These are phyloP conservation scores for Pythium chondricola DNA, from an alignment of 352 stramenopile genomes.

Conservation along the genomic window DNA sequence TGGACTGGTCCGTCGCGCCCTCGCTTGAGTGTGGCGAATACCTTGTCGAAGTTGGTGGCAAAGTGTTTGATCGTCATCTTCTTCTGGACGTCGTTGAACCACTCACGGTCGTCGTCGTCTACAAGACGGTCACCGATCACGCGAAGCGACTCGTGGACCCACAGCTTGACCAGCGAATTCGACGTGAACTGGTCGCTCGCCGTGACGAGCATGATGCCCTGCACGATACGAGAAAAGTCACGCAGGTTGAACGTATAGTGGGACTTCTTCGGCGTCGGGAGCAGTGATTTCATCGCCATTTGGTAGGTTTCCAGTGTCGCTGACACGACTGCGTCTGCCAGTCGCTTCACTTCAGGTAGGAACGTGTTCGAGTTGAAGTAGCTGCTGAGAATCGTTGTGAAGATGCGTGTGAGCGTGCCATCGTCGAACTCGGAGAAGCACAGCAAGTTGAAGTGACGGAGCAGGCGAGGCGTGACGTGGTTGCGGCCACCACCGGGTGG, in stretches of 20 bases:
- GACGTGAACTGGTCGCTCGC: slow-evolving; percentile 78
- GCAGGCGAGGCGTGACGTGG: slow-evolving; percentile 83
- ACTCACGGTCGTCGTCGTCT: slow-evolving; percentile 88
- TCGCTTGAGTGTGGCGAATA: slow-evolving; percentile 78
- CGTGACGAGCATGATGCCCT: slow-evolving; percentile 90
- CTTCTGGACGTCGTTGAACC: slow-evolving; percentile 88
- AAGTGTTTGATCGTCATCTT: slow-evolving; percentile 88
- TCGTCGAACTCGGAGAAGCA: slow-evolving; percentile 94
- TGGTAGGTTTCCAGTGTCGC: slow-evolving; percentile 91
- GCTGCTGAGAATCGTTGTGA: slow-evolving; percentile 87
- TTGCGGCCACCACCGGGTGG: slow-evolving; percentile 89
- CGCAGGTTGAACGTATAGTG: slow-evolving; percentile 96
- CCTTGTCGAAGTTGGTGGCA: slow-evolving; percentile 81
- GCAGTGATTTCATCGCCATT: slow-evolving; percentile 69
- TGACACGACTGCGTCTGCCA: slow-evolving; percentile 75
- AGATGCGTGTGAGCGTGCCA: slow-evolving; percentile 89
- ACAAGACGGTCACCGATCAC: slow-evolving; percentile 94
- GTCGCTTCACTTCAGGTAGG: slow-evolving; percentile 55
- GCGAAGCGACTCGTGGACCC: slow-evolving; percentile 91
- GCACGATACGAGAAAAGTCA: slow-evolving; percentile 91
- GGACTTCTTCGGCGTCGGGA: slow-evolving; percentile 92
- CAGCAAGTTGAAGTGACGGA: slow-evolving; percentile 91
- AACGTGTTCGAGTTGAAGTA: slow-evolving; percentile 76
- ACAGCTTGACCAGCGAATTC: slow-evolving; percentile 86
- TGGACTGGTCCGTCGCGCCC: slow-evolving; percentile 64